A percentile compares a stretch with the other conserved stretches of the same genome.
Conservation (phyloP, 169 alveolate species). For the Cryptosporidium sp. region DNA sequence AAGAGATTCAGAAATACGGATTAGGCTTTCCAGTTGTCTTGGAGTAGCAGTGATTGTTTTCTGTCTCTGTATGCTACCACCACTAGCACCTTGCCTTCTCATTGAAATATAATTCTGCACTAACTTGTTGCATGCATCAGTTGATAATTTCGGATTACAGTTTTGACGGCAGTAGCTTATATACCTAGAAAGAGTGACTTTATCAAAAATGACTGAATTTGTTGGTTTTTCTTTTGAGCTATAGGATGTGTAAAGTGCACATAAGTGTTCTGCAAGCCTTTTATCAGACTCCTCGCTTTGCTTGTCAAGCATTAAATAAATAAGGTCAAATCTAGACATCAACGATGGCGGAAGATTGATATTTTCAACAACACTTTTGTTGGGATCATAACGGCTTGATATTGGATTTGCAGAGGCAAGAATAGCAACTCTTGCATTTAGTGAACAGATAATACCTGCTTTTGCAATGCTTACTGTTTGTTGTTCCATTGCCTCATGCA, state of each 20-base stretch:
- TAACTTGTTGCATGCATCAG: conserved; percentile 87
- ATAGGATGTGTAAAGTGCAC: conserved; percentile 75
- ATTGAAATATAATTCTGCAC: conserved; percentile 90
- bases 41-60: conserved; percentile 95
- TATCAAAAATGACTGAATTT: conserved; percentile 79
- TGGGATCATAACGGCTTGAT: conserved; percentile 94
- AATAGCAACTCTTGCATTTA: conserved; percentile 96
- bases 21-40: conserved; percentile 95
- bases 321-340: conserved; percentile 90
- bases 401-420: conserved; percentile 99
- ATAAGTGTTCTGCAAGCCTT: conserved; percentile 82
- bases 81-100: conserved; percentile 88
- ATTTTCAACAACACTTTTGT: conserved; percentile 96
- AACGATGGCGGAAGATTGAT: conserved; percentile 98
- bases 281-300: conserved; percentile 79
- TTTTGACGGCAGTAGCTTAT: conserved; percentile 92
- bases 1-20: conserved; percentile 96
- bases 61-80: conserved; percentile 26
- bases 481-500: conserved; percentile 99
- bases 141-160: conserved; percentile 92
- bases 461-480: conserved; percentile 99
- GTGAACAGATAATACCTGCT: conserved; percentile 94
- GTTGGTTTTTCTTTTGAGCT: conserved; percentile 4
- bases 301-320: conserved; percentile 80
- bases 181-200: conserved; percentile 85